A percentile compares a stretch with the other conserved stretches of the same genome.
These are phyloP conservation scores for Trypanosoma platydactyli DNA, from an alignment of 208 protist genomes.

Conservation along the genomic window DNA sequence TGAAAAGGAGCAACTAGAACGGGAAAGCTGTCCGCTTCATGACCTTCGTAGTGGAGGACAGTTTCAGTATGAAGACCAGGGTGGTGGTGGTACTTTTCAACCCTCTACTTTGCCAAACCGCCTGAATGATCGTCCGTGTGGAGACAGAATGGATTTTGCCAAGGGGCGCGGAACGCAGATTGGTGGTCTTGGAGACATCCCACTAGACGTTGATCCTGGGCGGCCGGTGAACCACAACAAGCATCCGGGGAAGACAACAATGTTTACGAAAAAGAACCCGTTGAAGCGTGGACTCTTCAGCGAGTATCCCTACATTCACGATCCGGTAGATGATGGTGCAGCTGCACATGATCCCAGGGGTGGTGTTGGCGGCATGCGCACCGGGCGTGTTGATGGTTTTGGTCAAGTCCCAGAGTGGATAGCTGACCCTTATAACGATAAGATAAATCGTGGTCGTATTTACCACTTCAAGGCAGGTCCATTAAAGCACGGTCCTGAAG, in stretches of 20 bases:
- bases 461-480: constrained; percentile 76
- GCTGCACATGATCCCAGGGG: constrained; percentile 4
- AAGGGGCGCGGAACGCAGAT: constrained; percentile 58
- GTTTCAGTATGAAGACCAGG: constrained; percentile 89
- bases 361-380: constrained; percentile 58
- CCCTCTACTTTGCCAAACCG: constrained; percentile 49
- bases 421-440: constrained; percentile 76
- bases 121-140: constrained; percentile 55
- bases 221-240: constrained; percentile 39
- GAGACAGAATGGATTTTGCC: constrained; percentile 87
- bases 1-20: constrained; percentile 81
- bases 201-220: constrained; percentile 71
- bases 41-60: constrained; percentile 86
- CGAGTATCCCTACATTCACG: constrained; percentile 77
- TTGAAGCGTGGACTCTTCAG: constrained; percentile 80
- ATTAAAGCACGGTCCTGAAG: constrained; percentile 39
- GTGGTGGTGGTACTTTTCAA: constrained; percentile 56
- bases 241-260: constrained; percentile 39
- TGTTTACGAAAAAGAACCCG: constrained; percentile 78
- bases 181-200: constrained; percentile 57
- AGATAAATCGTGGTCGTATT: constrained; percentile 66
- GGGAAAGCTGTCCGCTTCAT: constrained; percentile 88
- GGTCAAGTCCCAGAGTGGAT: constrained; percentile 79
- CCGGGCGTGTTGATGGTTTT: constrained; percentile 69
- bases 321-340: constrained; percentile 34